A percentile compares a stretch with the other conserved stretches of the same genome.
phyloP scores from a whole-genome alignment of 495 filamentous ascomycete genomes.

The Penicillium argentinense region DNA sequence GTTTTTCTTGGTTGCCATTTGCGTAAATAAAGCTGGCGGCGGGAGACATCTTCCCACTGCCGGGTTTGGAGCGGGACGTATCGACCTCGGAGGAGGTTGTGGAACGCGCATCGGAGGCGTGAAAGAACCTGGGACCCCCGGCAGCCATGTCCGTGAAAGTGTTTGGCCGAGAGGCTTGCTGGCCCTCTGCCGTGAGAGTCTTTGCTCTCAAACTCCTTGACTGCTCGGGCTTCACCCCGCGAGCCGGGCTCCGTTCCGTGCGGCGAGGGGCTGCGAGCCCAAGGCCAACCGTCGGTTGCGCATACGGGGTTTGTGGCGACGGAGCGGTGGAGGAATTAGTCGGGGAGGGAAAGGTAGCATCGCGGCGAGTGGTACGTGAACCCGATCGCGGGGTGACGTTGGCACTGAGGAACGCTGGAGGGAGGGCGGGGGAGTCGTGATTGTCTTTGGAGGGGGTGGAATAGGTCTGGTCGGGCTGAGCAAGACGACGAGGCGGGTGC shows the following conservation, averaged over 20 bases:
- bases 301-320: slow-evolving; percentile 35
- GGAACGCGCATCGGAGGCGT: slow-evolving; percentile 46
- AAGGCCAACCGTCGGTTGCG: slow-evolving; percentile 29
- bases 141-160: slow-evolving; percentile 32
- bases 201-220: slow-evolving; percentile 36
- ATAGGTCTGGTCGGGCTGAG: slow-evolving; percentile 34
- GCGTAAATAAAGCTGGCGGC: slow-evolving; percentile 59
- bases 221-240: slow-evolving; percentile 33
- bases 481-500: slow-evolving; percentile 36
- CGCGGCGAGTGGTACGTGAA: slow-evolving; percentile 62
- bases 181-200: slow-evolving; percentile 32
- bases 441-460: slow-evolving; percentile 39
- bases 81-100: slow-evolving; percentile 13
- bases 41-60: slow-evolving; percentile 32
- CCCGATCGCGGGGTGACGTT: slow-evolving; percentile 75
- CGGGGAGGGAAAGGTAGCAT: slow-evolving; percentile 62
- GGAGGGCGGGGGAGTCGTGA: slow-evolving; percentile 43
- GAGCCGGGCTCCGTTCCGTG: slow-evolving; percentile 40
- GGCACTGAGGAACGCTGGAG: slow-evolving; percentile 56
- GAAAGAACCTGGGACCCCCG: slow-evolving; percentile 67
- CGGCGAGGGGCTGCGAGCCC: slow-evolving; percentile 30
- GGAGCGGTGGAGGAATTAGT: slow-evolving; percentile 49
- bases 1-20: slow-evolving; percentile 47
- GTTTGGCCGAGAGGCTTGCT: slow-evolving; percentile 28
- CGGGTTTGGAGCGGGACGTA: slow-evolving; percentile 8